Evolutionary conservation across 1,284 basidiomycete genomes (phyloP).

Genomic region (Leccinum angustisporum): DNA sequence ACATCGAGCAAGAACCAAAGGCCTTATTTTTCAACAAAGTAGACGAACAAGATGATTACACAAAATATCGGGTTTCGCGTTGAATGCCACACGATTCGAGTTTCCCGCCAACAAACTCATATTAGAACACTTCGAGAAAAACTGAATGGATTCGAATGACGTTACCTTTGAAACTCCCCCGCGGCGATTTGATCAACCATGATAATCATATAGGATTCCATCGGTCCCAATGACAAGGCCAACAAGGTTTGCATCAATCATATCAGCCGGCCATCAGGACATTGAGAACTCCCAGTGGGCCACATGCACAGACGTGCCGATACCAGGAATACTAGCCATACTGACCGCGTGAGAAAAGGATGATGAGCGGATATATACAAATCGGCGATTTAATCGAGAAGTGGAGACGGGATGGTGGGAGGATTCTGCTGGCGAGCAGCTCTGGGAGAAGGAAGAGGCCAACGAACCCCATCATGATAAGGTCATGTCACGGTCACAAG

Average conservation of each 20-base stretch:
- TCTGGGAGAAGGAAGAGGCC: conserved; percentile 54
- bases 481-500: conserved; percentile 83
- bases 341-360: conserved; percentile 39
- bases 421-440: conserved; percentile 57
- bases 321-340: conserved; percentile 77
- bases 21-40: conserved; percentile 37
- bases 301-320: conserved; percentile 81
- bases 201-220: conserved; percentile 58
- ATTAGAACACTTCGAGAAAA: conserved; percentile 1
- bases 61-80: not conserved
- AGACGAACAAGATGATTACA: not conserved
- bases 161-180: conserved; percentile 62
- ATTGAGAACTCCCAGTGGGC: conserved; percentile 67
- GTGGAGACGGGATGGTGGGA: conserved; percentile 51
- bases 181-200: conserved; percentile 63
- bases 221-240: conserved; percentile 94
- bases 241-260: conserved; percentile 93
- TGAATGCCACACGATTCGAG: not conserved
- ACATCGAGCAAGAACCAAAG: conserved; percentile 63
- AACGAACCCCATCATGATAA: conserved; percentile 33
- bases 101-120: not conserved
- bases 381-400: conserved; percentile 1
- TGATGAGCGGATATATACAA: conserved; percentile 4
- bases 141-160: conserved; percentile 8
- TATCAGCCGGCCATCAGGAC: conserved; percentile 58